phyloP scores from a whole-genome alignment of 2,329 filamentous ascomycete genomes.

The Hymenotorrendiella dingleyae region DNA sequence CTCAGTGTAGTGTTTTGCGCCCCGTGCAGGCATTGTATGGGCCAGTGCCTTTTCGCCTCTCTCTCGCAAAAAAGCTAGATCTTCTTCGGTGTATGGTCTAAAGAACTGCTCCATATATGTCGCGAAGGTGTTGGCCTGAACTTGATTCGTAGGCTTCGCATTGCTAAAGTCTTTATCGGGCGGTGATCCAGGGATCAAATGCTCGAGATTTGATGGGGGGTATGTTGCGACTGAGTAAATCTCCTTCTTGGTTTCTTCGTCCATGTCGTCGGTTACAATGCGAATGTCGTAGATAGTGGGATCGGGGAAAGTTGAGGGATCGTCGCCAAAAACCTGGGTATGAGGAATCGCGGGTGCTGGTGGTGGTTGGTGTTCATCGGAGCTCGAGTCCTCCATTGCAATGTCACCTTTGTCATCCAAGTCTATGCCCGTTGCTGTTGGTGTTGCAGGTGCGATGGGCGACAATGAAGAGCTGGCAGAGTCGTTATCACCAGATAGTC shows the following conservation, averaged over 20 bases:
- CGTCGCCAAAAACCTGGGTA: constrained; percentile 85
- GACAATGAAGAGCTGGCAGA: constrained; percentile 57
- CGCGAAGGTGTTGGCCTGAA: constrained; percentile 89
- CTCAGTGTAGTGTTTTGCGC: constrained; percentile 80
- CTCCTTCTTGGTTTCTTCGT: constrained; percentile 75
- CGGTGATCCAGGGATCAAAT: constrained; percentile 81
- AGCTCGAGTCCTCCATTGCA: constrained; percentile 43
- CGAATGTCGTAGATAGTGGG: constrained; percentile 93
- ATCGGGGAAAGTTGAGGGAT: constrained; percentile 85
- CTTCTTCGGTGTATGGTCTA: constrained; percentile 83
- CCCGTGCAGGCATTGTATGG: constrained; percentile 80
- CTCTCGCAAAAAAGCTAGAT: constrained; percentile 87
- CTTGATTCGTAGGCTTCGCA: constrained; percentile 88
- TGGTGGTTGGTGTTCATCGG: constrained; percentile 51
- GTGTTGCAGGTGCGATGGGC: constrained; percentile 44
- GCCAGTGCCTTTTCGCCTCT: constrained; percentile 77
- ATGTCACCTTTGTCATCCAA: constrained; percentile 46
- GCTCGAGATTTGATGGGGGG: constrained; percentile 71
- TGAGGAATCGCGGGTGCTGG: constrained; percentile 53
- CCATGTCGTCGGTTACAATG: constrained; percentile 66
- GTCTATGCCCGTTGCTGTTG: constrained; percentile 43
- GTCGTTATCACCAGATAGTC: constrained; percentile 34
- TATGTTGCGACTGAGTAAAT: constrained; percentile 86
- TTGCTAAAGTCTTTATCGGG: constrained; percentile 95
- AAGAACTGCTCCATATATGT: constrained; percentile 90